Evolutionary conservation across 352 stramenopile species (phyloP).

Genomic region (Bremia lactucae): DNA sequence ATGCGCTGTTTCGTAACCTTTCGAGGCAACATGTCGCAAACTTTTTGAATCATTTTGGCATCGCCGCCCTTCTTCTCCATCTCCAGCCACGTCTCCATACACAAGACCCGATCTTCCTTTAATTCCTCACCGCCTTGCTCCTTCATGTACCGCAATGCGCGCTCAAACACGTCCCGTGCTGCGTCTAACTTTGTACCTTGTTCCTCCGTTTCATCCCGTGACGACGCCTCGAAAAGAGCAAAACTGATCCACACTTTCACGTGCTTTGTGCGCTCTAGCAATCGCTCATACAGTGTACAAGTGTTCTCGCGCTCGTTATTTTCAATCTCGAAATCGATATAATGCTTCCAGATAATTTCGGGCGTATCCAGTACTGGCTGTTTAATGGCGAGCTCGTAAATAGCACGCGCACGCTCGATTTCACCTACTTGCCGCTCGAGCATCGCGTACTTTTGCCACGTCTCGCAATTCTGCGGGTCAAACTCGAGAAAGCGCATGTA

Average conservation of each 20-base stretch:
- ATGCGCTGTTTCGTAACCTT: constrained; percentile 95
- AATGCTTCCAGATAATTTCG: constrained; percentile 98
- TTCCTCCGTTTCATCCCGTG: constrained; percentile 9
- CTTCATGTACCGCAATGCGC: constrained; percentile 89
- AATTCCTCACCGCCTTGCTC: constrained; percentile 55
- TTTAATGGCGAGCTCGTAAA: constrained; percentile 94
- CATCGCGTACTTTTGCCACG: constrained; percentile 93
- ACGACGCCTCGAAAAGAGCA: constrained; percentile 76
- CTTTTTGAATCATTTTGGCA: constrained; percentile 63
- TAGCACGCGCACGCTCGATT: constrained; percentile 85
- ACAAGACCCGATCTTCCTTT: constrained; percentile 93
- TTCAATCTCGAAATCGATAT: constrained; percentile 98
- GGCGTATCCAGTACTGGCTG: constrained; percentile 96
- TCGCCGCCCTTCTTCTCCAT: constrained; percentile 83
- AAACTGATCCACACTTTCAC: constrained; percentile 95
- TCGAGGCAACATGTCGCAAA: constrained; percentile 90
- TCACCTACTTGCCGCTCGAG: constrained; percentile 95
- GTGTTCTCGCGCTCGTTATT: constrained; percentile 77
- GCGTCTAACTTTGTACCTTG: constrained; percentile 38
- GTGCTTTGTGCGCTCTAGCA: constrained; percentile 95
- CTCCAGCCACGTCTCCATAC: constrained; percentile 93
- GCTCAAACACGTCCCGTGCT: constrained; percentile 86
- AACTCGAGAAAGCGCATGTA: constrained; percentile 84
- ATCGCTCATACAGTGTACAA: constrained; percentile 89
- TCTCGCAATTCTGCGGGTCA: constrained; percentile 84